phyloP scores from a whole-genome alignment of 108 stramenopile genomes.

The Cyclostephanos invisitatus region DNA sequence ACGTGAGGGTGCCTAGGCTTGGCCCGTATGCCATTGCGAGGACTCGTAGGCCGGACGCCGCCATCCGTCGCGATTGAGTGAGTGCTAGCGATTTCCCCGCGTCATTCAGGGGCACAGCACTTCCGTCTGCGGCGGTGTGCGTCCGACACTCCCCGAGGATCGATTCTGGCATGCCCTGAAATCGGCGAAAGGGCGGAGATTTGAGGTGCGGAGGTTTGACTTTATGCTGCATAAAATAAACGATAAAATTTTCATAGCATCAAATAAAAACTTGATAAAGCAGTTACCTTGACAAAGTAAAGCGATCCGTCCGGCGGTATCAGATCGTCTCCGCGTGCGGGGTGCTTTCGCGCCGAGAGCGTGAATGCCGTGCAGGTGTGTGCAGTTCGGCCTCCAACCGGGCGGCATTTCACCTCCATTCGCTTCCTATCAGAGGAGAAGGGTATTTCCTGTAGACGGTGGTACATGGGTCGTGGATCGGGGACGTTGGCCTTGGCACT shows the following conservation, averaged over 20 bases:
- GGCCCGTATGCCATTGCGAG: slow-evolving; percentile 89
- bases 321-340: slow-evolving; percentile 24
- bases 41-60: slow-evolving; percentile 84
- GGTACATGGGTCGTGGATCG: slow-evolving; percentile 85
- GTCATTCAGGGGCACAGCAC: slow-evolving; percentile 56
- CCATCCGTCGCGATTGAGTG: slow-evolving; percentile 72
- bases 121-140: slow-evolving; percentile 59
- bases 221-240: no score
- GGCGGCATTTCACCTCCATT: slow-evolving; percentile 92
- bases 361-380: slow-evolving; percentile 75
- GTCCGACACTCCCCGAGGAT: slow-evolving; percentile 79
- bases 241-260: no score
- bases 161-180: slow-evolving; percentile 93
- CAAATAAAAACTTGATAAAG: no score
- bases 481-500: slow-evolving; percentile 75
- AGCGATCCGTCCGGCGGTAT: slow-evolving; percentile 55
- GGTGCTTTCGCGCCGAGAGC: slow-evolving; percentile 42
- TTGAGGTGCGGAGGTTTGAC: no score
- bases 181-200: no score
- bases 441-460: slow-evolving; percentile 89
- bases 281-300: slow-evolving; percentile 94
- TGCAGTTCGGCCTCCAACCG: slow-evolving; percentile 56
- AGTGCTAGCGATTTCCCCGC: slow-evolving; percentile 52
- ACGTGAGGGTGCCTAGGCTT: slow-evolving; percentile 59
- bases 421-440: slow-evolving; percentile 92